These are phyloP conservation scores for Amphichorda felina DNA, from an alignment of 2,329 filamentous ascomycete genomes.

Conservation along the genomic window DNA sequence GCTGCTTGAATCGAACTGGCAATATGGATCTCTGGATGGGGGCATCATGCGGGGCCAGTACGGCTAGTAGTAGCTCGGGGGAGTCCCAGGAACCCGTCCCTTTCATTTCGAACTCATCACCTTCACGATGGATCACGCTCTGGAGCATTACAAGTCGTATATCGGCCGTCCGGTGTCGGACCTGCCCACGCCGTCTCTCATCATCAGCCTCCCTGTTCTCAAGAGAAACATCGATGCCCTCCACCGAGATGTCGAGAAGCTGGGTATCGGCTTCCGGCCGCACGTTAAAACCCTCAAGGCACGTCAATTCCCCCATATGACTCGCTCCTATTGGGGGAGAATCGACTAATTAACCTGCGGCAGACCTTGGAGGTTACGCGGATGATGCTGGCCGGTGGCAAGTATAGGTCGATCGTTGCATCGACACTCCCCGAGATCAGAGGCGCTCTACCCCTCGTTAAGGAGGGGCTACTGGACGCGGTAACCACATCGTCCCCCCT, in stretches of 20 bases:
- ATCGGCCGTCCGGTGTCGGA: conserved; percentile 19
- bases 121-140: conserved; percentile 12
- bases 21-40: too few relatives aligned
- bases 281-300: conserved; percentile 34
- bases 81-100: too few relatives aligned
- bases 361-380: conserved; percentile 23
- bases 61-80: background rate
- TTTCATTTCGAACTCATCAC: too few relatives aligned
- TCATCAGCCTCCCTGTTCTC: conserved; percentile 23
- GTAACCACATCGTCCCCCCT: conserved; percentile 9
- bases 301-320: background rate
- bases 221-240: conserved; percentile 23
- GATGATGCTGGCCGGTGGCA: conserved; percentile 25
- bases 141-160: conserved; percentile 18
- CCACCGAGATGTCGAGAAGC: conserved; percentile 22
- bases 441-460: conserved; percentile 22
- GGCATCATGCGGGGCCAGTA: background rate
- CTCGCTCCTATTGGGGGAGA: background rate
- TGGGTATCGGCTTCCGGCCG: conserved; percentile 24
- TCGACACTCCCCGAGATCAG: conserved; percentile 27
- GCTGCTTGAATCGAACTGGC: too few relatives aligned
- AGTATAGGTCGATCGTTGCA: conserved; percentile 22
- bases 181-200: conserved; percentile 24
- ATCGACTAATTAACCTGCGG: background rate
- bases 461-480: conserved; percentile 26